These are phyloP conservation scores for Tuber melanosporum DNA, from an alignment of 495 filamentous ascomycete species.

Conservation along the genomic window DNA sequence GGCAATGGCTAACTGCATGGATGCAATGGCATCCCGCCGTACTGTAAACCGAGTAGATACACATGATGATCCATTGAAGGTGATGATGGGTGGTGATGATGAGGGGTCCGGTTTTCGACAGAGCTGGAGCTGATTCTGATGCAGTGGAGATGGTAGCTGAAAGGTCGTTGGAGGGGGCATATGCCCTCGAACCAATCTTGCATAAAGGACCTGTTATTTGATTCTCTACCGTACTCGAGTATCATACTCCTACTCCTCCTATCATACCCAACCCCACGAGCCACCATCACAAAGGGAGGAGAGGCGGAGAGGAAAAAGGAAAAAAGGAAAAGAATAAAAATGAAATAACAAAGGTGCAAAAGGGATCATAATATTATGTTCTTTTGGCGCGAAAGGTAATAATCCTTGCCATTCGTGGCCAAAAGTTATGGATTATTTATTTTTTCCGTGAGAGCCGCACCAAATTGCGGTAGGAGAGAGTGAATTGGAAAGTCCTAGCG, in stretches of 20 bases:
- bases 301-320: background rate
- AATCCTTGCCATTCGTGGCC: background rate
- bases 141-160: background rate
- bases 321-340: background rate
- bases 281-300: background rate
- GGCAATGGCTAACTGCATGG: slow-evolving; percentile 5
- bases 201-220: background rate
- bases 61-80: background rate
- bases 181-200: background rate
- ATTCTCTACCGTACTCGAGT: background rate
- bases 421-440: slow-evolving; percentile 3
- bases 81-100: background rate
- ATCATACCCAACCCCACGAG: background rate
- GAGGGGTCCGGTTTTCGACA: slow-evolving; percentile 1
- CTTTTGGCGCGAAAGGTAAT: background rate
- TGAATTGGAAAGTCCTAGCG: slow-evolving; percentile 2
- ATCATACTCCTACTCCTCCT: no score
- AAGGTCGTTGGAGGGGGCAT: background rate
- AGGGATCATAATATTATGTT: background rate
- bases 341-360: background rate
- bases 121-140: background rate
- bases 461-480: background rate
- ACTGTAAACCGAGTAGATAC: slow-evolving; percentile 2
- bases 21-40: background rate
- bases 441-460: slow-evolving; percentile 6